Evolutionary conservation across 176 grass and related monocot species (phyloP), one percentile per base, ranked within the genome.

Genomic region (Musa troglodytarum): DNA sequence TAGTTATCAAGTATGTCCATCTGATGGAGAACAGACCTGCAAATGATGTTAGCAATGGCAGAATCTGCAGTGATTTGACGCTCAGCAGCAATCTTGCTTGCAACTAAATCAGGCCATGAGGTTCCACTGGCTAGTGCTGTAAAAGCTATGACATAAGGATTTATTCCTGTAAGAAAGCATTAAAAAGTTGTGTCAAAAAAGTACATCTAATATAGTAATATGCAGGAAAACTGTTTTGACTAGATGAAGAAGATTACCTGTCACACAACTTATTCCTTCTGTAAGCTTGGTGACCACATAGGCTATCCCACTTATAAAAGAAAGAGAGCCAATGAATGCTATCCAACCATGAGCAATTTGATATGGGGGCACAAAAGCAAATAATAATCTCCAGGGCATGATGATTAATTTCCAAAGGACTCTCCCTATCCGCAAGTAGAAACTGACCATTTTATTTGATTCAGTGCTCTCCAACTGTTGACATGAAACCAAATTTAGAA

Each of bases 41-140:
- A 97, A 76, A 87, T 97, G 76, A 97, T 97, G 78, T 97, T 97
- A 52, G 93, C 86, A 34, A 97, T 97, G 52, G 93, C 93, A 66
- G 93, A 97, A 83, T 97, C 88, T 53, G 93, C 93, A 0, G 90
- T 97, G 43, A 90, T 34, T 85, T 97, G 93, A 78, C 93, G 93
- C 79, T 97, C 90, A 52, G 93, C 90, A 69, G 93, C 93, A 76
- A 97, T 97, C 81, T 97, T 97, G 78, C 93, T 97, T 8, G 93
- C 93, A 71, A 97, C 88, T 65, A 97, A 76, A 86, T 97, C 93
- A 1, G 90, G 90, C 93, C 93, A 97, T 26, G 93, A 93, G 16
- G 93, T 97, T 80, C 93, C 93, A 77, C 81, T 65, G 0, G 90
- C 93, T 64, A 97, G 86, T 72, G 90, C 93, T 55, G 93, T 97